phyloP scores from a whole-genome alignment of 768 basidiomycete genomes.

The Leccinum barrowsii region DNA sequence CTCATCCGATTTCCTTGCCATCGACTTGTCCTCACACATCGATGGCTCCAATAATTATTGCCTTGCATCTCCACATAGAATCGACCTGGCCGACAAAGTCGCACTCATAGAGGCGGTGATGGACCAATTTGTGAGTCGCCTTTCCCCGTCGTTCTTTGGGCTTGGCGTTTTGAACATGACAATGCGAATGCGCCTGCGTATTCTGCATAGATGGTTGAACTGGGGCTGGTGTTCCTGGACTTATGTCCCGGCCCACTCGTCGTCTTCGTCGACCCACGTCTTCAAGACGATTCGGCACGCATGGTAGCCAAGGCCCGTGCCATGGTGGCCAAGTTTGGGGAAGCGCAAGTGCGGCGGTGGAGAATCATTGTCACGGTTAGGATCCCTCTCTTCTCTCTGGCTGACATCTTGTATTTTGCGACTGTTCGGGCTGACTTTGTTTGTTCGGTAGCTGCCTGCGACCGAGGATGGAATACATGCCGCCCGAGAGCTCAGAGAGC shows the following conservation, averaged over 20 bases:
- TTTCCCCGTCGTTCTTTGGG: neutral
- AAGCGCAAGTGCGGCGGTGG: conserved; percentile 36
- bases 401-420: neutral
- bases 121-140: conserved; percentile 31
- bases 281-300: conserved; percentile 31
- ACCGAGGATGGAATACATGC: conserved; percentile 53
- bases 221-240: conserved; percentile 43
- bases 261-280: conserved; percentile 49
- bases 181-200: neutral
- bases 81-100: conserved; percentile 11
- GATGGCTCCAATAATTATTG: neutral
- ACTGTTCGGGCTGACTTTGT: neutral
- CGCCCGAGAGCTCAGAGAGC: conserved; percentile 36
- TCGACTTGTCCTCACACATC: neutral
- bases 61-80: neutral
- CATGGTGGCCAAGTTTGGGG: conserved; percentile 39
- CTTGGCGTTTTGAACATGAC: neutral
- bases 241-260: conserved; percentile 46
- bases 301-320: conserved; percentile 44
- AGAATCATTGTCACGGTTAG: conserved; percentile 45
- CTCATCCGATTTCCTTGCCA: neutral
- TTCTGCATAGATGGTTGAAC: conserved; percentile 45
- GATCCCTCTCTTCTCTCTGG: neutral
- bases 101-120: conserved; percentile 19
- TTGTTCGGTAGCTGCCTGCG: conserved; percentile 47